Percentiles rank a stretch among this genome's conserved stretches.
Conservation (phyloP, 2,329 filamentous ascomycete genomes). For the Cladosporium oxysporum region DNA sequence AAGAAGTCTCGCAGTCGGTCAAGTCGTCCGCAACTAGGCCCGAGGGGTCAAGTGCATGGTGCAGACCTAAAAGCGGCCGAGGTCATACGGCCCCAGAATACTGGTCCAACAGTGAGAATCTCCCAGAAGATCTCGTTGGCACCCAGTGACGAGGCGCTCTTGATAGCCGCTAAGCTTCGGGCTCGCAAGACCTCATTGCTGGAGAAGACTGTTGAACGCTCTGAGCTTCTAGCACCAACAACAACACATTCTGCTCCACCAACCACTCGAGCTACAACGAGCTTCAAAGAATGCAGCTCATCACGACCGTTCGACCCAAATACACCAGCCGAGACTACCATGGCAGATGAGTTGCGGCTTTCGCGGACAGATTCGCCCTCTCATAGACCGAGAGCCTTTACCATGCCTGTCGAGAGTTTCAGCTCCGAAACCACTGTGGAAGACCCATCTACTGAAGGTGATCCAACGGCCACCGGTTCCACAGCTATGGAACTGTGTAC, state of each 20-base stretch:
- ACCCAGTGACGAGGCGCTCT: conserved; percentile 25
- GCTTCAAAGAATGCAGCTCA: conserved; percentile 8
- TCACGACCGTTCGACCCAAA: conserved; percentile 5
- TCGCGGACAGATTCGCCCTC: conserved; percentile 15
- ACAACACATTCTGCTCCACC: conserved; percentile 12
- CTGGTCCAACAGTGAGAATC: not conserved
- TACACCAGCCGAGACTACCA: conserved; percentile 12
- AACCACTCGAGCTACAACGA: conserved; percentile 4
- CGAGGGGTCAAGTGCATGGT: not conserved
- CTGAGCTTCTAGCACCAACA: not conserved
- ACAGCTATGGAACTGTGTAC: conserved; percentile 12
- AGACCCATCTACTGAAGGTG: not conserved
- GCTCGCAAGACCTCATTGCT: conserved; percentile 5
- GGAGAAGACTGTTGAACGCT: not conserved
- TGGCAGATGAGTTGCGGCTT: conserved; percentile 19
- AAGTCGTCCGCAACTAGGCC: not conserved
- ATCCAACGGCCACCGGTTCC: not conserved
- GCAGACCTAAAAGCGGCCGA: not conserved
- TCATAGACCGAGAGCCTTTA: conserved; percentile 14
- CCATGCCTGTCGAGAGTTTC: conserved; percentile 3
- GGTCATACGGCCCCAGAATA: not conserved
- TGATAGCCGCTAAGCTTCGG: conserved; percentile 24
- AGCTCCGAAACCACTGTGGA: conserved; percentile 8
- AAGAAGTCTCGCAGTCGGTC: not conserved
- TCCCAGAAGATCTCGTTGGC: conserved; percentile 17